Base-by-base conservation (phyloP, 805 yeast species). In the Cyberlindnera saturnus region DNA sequence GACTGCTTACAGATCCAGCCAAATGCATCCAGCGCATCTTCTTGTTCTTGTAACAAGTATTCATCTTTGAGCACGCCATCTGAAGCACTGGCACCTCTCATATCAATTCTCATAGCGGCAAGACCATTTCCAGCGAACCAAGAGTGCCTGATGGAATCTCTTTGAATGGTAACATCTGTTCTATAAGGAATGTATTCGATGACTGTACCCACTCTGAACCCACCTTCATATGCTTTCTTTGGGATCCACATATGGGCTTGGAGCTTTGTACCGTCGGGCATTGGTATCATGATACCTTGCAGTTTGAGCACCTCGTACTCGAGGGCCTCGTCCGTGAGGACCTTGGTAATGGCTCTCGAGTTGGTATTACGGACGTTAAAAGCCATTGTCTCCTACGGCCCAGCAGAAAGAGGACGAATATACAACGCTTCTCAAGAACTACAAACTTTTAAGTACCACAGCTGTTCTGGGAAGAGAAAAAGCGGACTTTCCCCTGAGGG, bases 191-290 rank as follows among this genome's bases (percentile, higher is more conserved):
- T 63, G 47, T 71, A 70, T 49, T 71, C 76, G 32, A 70, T 55
- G 20, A 70, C 41, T 3, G 74, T 54, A 16, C 72, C 75, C 8
- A 67, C 59, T 32, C 63, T 51, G 31, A 51, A 36, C n/a, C 52
- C 51, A 32, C 32, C 40, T n/a, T 53, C 50, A 48, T 54, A 47
- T 2, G 71, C 69, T 3, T 55, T 55, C 19, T 56, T 52, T 5
- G 77, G 75, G 37, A 70, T 59, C 77, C 75, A 71, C 31, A 67
- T 55, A 48, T 70, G 70, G 3, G 72, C 75, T 47, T 63, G 65
- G 14, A 71, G 43, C 14, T 55, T 47, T 17, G 53, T 36, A 0
- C 74, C 74, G 54, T 70, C 75, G 20, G 58, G 61, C 62, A 67
- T 52, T 3, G 67, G 64, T 42, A 71, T 66, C 30, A 54, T 50